Evolutionary conservation across 768 basidiomycete genomes (phyloP).

Genomic region (Sporobolomyces roseus): DNA sequence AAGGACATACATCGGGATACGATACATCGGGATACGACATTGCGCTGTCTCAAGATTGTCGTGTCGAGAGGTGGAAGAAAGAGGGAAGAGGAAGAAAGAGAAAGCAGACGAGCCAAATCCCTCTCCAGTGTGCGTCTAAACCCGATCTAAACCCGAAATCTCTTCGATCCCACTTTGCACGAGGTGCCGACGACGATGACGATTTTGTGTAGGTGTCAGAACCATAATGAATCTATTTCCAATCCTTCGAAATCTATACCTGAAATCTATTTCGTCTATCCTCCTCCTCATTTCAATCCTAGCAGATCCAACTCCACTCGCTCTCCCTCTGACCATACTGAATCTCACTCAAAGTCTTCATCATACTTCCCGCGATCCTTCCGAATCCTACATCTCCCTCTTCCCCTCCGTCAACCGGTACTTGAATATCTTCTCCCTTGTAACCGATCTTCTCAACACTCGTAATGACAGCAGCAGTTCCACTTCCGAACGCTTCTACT

Average conservation of each 20-base stretch:
- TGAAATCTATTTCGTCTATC: too few species aligned
- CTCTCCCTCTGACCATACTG: conserved; percentile 19
- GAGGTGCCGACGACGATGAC: too few species aligned
- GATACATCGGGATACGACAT: too few species aligned
- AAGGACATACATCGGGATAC: too few species aligned
- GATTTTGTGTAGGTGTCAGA: too few species aligned
- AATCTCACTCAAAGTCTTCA: conserved; percentile 24
- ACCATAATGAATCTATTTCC: neutral
- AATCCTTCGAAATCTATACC: neutral
- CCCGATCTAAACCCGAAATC: too few species aligned
- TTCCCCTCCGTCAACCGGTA: conserved; percentile 21
- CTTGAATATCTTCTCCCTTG: conserved; percentile 57
- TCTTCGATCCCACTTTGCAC: too few species aligned
- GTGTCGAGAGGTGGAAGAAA: too few species aligned
- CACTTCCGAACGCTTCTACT: conserved; percentile 79
- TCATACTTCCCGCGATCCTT: conserved; percentile 13
- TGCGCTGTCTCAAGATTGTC: too few species aligned
- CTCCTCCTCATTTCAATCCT: neutral
- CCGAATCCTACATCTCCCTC: conserved; percentile 26
- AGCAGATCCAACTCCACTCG: conserved; percentile 16
- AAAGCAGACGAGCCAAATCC: too few species aligned
- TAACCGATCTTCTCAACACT: conserved; percentile 71
- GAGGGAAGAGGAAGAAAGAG: too few species aligned
- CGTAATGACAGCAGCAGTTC: conserved; percentile 71
- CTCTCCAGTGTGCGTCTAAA: too few species aligned